Percentiles rank a stretch among this genome's conserved stretches.
phyloP scores from a whole-genome alignment of 352 stramenopile genomes.

The Pythium folliculosum region DNA sequence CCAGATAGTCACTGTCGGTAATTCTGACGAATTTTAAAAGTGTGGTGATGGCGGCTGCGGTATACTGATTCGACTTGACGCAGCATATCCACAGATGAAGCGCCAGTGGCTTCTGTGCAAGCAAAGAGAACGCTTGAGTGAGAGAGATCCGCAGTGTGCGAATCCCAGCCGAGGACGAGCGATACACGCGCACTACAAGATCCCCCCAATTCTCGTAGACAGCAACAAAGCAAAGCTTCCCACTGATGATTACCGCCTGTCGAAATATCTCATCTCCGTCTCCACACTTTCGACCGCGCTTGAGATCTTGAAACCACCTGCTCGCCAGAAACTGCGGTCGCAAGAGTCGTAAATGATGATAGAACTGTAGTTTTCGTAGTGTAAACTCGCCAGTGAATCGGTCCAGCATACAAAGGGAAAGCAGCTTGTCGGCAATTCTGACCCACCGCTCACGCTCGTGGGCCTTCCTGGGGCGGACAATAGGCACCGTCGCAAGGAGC shows the following conservation, averaged over 20 bases:
- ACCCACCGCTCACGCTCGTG: constrained; percentile 21
- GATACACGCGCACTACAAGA: constrained; percentile 56
- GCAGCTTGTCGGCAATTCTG: constrained; percentile 45
- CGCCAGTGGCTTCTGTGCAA: constrained; percentile 41
- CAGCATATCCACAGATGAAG: constrained; percentile 67
- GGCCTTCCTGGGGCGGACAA: constrained; percentile 12
- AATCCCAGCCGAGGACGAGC: constrained; percentile 36
- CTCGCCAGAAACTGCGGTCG: constrained; percentile 54
- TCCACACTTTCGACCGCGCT: constrained; percentile 57
- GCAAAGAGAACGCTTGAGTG: constrained; percentile 35
- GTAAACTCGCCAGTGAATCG: constrained; percentile 72
- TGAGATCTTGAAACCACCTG: constrained; percentile 62
- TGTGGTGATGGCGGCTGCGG: constrained; percentile 39
- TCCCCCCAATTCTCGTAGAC: constrained; percentile 85
- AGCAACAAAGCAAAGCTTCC: constrained; percentile 49
- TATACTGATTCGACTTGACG: constrained; percentile 74
- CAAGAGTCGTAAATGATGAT: constrained; percentile 56
- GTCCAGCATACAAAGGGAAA: constrained; percentile 67
- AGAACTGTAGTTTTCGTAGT: constrained; percentile 69
- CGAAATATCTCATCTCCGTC: constrained; percentile 72
- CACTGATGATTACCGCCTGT: constrained; percentile 47
- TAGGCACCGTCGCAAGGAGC: constrained; percentile 36
- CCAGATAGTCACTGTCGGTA: not conserved
- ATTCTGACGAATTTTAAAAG: constrained; percentile 37
- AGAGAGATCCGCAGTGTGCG: constrained; percentile 40